Evolutionary conservation across 2,329 filamentous ascomycete genomes (phyloP).

Genomic region (Xylariaceae sp.): DNA sequence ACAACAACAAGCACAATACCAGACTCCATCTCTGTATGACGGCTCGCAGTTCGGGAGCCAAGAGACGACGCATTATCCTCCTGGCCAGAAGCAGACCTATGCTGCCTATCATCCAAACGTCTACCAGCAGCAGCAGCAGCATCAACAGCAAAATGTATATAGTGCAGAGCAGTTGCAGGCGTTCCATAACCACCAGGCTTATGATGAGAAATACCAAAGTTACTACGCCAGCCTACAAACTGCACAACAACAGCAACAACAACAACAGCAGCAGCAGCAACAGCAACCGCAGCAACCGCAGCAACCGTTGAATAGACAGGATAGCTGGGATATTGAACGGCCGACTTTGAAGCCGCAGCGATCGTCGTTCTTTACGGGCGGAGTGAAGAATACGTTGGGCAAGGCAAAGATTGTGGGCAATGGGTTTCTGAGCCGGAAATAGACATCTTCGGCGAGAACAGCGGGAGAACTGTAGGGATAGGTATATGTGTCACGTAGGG

Average conservation of each 20-base stretch:
- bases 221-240: constrained; percentile 31
- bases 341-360: constrained; percentile 34
- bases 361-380: constrained; percentile 38
- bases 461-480: background rate
- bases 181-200: constrained; percentile 24
- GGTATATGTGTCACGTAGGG: background rate
- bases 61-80: background rate
- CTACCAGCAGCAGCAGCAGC: constrained; percentile 27
- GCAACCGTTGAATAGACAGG: constrained; percentile 23
- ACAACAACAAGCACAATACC: constrained; percentile 24
- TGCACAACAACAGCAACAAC: constrained; percentile 21
- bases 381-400: constrained; percentile 38
- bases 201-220: constrained; percentile 32
- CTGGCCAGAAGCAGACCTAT: constrained; percentile 26
- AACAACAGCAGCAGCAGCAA: background rate
- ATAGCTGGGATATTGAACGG: constrained; percentile 30
- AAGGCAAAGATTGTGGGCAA: constrained; percentile 40
- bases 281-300: background rate
- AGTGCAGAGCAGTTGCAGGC: constrained; percentile 24
- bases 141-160: constrained; percentile 28
- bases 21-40: constrained; percentile 12
- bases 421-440: constrained; percentile 36
- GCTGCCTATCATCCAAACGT: constrained; percentile 33
- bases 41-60: constrained; percentile 27
- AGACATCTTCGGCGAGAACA: constrained; percentile 3